Conservation (phyloP, 768 basidiomycete species). For the Calocybe indica region DNA sequence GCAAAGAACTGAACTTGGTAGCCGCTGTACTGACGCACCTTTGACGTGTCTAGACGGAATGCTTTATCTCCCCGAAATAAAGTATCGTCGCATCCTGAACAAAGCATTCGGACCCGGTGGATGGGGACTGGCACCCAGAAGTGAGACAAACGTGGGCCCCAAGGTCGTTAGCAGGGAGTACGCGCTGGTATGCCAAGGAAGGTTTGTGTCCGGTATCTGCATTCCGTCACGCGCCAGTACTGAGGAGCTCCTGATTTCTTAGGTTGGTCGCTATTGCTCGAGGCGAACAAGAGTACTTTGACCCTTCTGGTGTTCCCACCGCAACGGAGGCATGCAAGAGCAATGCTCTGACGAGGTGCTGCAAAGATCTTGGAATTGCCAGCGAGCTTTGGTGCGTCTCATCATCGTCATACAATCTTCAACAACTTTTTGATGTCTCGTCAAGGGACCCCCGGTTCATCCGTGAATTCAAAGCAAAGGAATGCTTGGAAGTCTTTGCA, state of each 20-base stretch:
- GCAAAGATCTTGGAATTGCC: slow-evolving; percentile 93
- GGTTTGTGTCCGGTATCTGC: slow-evolving; percentile 41
- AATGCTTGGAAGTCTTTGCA: slow-evolving; percentile 81
- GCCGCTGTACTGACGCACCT: background rate
- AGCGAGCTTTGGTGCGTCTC: slow-evolving; percentile 84
- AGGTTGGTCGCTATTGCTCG: slow-evolving; percentile 88
- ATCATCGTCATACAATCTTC: background rate
- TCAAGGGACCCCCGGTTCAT: slow-evolving; percentile 93
- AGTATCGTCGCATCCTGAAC: slow-evolving; percentile 89
- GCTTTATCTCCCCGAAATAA: slow-evolving; percentile 94
- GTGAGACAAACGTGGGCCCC: slow-evolving; percentile 85
- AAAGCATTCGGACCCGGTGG: slow-evolving; percentile 94
- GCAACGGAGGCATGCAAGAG: slow-evolving; percentile 95
- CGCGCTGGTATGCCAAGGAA: slow-evolving; percentile 86
- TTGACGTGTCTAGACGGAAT: slow-evolving; percentile 62
- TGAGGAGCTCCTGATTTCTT: background rate
- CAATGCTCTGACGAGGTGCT: slow-evolving; percentile 96
- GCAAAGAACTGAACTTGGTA: slow-evolving; percentile 14
- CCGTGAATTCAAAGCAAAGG: slow-evolving; percentile 80
- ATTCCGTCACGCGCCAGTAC: background rate
- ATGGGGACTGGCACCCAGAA: slow-evolving; percentile 93
- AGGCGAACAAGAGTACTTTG: slow-evolving; percentile 97
- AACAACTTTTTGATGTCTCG: background rate
- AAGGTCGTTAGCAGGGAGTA: slow-evolving; percentile 91
- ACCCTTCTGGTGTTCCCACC: slow-evolving; percentile 83